Percentiles rank a stretch among this genome's conserved stretches.
Evolutionary conservation across 2,329 filamentous ascomycete genomes (phyloP).

Genomic region (Fusarium sp.): DNA sequence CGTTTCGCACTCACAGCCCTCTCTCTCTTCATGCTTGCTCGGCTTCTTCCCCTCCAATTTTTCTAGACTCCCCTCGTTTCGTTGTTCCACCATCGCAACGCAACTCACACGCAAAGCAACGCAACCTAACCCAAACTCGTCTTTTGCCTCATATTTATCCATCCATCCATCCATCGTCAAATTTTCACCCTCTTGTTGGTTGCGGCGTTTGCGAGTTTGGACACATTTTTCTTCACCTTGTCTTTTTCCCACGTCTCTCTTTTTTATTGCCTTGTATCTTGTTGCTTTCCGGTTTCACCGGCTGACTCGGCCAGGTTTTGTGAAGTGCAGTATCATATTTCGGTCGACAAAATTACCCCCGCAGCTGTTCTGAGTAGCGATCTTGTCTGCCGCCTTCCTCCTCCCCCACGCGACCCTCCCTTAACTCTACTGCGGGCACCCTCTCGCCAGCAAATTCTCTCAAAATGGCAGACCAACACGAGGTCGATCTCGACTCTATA

Average conservation of each 20-base stretch:
- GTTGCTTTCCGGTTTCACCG: constrained; percentile 30
- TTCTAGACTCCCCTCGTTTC: constrained; percentile 29
- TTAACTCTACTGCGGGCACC: constrained; percentile 54
- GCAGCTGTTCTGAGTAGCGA: constrained; percentile 48
- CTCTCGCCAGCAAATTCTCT: constrained; percentile 50
- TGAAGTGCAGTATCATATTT: constrained; percentile 50
- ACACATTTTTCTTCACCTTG: constrained; percentile 17
- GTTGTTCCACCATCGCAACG: constrained; percentile 27
- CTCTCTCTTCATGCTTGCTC: constrained; percentile 25
- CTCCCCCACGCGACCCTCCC: constrained; percentile 43
- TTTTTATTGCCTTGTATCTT: constrained; percentile 11
- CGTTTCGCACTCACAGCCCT: constrained; percentile 17
- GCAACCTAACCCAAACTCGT: constrained; percentile 24
- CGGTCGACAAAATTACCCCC: constrained; percentile 42
- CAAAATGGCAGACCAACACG: constrained; percentile 75
- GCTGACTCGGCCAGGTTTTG: constrained; percentile 45
- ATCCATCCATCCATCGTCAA: constrained; percentile 12
- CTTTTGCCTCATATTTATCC: constrained; percentile 24
- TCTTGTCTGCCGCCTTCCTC: constrained; percentile 43
- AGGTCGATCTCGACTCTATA: constrained; percentile 99
- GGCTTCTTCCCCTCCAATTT: constrained; percentile 37
- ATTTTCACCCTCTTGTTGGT: constrained; percentile 26
- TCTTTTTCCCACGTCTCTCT: constrained; percentile 16
- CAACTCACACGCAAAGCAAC: constrained; percentile 9
- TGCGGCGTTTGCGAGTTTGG: constrained; percentile 30